These are phyloP conservation scores for Dendrobium huoshanense DNA, from an alignment of 106 monocot genomes.

Conservation along the genomic window DNA sequence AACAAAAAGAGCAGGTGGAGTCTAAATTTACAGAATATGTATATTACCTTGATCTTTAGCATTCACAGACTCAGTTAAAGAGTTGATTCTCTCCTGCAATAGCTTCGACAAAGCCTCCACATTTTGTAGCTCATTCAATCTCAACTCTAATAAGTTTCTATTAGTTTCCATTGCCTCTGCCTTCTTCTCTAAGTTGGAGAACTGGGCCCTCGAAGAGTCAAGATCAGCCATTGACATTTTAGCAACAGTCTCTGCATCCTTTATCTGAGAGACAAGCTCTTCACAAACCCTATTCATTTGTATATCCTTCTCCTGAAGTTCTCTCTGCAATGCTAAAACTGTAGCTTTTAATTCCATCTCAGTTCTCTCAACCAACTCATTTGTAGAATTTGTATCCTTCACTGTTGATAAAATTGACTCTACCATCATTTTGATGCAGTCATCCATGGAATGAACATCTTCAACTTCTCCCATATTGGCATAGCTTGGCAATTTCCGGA, in stretches of 20 bases:
- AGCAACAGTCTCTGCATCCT: constrained; percentile 55
- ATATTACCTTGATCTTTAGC: constrained; percentile 85
- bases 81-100: constrained; percentile 43
- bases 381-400: constrained; percentile 19
- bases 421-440: constrained; percentile 33
- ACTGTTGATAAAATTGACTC: constrained; percentile 40
- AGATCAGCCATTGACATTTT: constrained; percentile 43
- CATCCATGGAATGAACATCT: constrained; percentile 22
- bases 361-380: constrained; percentile 25
- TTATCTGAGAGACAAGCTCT: constrained; percentile 82
- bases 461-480: constrained; percentile 5
- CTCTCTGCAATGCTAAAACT: constrained; percentile 59
- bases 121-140: constrained; percentile 36
- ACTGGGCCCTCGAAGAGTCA: constrained; percentile 45
- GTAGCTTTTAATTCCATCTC: constrained; percentile 45
- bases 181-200: constrained; percentile 46
- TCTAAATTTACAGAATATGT: not conserved
- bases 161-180: constrained; percentile 36
- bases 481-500: constrained; percentile 13
- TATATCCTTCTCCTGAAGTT: constrained; percentile 75
- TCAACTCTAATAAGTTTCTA: constrained; percentile 30
- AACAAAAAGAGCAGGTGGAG: not conserved
- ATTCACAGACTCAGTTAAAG: constrained; percentile 46
- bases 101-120: constrained; percentile 44
- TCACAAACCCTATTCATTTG: constrained; percentile 45